These are phyloP conservation scores for Chaetoscypha palmicola DNA, from an alignment of 2,329 filamentous ascomycete genomes.

Conservation along the genomic window DNA sequence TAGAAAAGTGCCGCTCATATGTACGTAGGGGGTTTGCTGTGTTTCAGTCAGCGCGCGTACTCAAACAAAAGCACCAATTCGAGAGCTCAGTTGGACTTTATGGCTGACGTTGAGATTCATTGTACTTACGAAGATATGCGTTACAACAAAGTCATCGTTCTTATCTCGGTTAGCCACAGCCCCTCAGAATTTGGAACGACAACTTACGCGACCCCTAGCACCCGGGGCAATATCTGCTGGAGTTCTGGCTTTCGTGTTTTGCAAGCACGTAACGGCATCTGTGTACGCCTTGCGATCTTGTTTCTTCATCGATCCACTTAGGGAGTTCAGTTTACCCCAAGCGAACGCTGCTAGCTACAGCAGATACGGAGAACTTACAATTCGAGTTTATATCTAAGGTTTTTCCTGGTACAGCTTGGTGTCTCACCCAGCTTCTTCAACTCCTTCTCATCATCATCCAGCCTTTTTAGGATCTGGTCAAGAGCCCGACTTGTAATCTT, in stretches of 20 bases:
- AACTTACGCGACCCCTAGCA: constrained; percentile 26
- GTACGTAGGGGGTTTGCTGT: constrained; percentile 22
- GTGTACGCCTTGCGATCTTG: constrained; percentile 24
- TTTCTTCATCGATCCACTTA: constrained; percentile 2
- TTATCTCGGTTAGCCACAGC: not conserved
- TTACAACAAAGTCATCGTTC: constrained; percentile 33
- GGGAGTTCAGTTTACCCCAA: too few species aligned
- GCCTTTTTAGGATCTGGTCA: not conserved
- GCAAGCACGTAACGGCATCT: constrained; percentile 32
- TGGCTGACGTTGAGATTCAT: not conserved
- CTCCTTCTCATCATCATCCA: not conserved
- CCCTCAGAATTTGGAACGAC: too few species aligned
- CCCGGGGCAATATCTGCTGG: constrained; percentile 27
- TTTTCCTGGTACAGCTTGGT: constrained; percentile 1
- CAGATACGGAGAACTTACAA: constrained; percentile 5
- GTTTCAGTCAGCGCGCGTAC: not conserved
- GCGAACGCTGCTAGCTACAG: too few species aligned
- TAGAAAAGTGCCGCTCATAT: constrained; percentile 26
- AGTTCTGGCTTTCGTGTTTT: constrained; percentile 21
- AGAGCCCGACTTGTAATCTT: not conserved
- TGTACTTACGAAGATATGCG: constrained; percentile 26
- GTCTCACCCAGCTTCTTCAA: not conserved
- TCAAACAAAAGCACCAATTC: too few species aligned
- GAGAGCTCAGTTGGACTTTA: too few species aligned
- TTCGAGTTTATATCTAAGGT: not conserved